Conservation (phyloP, 345 rosid species). For the Lepidium sativum region DNA sequence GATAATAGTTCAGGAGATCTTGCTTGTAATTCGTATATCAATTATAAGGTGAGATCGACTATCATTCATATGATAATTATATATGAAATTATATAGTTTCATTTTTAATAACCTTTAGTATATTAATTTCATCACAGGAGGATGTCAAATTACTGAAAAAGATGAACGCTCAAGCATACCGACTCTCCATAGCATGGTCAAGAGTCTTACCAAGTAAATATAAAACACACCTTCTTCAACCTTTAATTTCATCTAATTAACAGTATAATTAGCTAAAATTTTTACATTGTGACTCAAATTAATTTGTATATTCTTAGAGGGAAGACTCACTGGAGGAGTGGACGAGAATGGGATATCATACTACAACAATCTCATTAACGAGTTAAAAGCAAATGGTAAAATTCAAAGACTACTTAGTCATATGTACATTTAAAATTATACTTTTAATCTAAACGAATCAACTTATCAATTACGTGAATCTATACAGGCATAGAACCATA, state of each 20-base stretch:
- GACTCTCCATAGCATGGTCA: neutral
- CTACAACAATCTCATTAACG: neutral
- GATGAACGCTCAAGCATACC: neutral
- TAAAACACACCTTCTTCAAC: too few relatives aligned
- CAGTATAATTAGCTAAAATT: too few relatives aligned
- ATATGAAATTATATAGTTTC: too few relatives aligned
- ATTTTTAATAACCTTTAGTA: too few relatives aligned
- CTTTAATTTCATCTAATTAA: too few relatives aligned
- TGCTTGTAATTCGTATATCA: constrained; percentile 6
- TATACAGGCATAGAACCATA: constrained; percentile 30
- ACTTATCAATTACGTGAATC: too few relatives aligned
- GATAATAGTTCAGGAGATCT: constrained; percentile 5
- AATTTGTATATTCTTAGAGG: neutral
- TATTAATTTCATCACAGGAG: too few relatives aligned
- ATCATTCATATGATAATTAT: neutral
- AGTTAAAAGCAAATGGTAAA: neutral
- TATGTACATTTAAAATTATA: too few relatives aligned
- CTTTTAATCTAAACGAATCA: too few relatives aligned
- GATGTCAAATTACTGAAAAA: neutral
- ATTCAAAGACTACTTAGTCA: too few relatives aligned
- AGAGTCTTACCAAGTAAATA: too few relatives aligned
- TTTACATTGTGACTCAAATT: too few relatives aligned
- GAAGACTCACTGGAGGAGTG: neutral
- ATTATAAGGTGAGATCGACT: neutral
- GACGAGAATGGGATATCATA: neutral